phyloP scores from a whole-genome alignment of 768 basidiomycete genomes.

The Lactifluus pinguis region DNA sequence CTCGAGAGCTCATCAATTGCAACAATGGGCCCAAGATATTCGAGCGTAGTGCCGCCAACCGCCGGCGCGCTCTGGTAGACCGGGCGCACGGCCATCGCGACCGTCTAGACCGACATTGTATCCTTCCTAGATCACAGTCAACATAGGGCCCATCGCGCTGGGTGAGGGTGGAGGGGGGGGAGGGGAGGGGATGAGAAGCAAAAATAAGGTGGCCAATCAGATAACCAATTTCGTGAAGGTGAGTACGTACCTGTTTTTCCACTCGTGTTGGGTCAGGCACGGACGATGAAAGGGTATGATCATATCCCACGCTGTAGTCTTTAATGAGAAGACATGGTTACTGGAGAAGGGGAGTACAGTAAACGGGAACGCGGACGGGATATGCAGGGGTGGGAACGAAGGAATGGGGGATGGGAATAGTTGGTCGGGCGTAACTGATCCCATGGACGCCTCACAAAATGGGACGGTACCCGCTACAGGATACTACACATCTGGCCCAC shows the following conservation, averaged over 20 bases:
- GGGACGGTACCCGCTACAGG: no score
- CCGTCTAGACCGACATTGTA: no score
- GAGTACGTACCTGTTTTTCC: conserved; percentile 25
- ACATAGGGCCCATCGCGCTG: no score
- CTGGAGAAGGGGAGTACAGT: background rate
- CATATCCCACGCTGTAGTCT: conserved; percentile 18
- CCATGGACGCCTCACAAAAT: no score
- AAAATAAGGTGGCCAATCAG: background rate
- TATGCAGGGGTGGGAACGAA: no score
- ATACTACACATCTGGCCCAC: no score
- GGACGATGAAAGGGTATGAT: conserved; percentile 24
- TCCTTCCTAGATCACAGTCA: no score
- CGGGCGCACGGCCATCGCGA: no score
- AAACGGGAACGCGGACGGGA: background rate
- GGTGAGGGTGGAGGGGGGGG: no score
- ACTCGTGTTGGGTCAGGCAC: conserved; percentile 26
- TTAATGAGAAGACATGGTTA: background rate
- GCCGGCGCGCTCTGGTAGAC: background rate
- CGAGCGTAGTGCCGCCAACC: background rate
- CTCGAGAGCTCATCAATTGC: conserved; percentile 14
- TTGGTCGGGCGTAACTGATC: background rate
- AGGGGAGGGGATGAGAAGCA: no score
- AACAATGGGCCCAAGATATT: conserved; percentile 13
- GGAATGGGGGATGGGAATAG: background rate
- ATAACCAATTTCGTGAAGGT: background rate